Evolutionary conservation across 2,329 filamentous ascomycete genomes (phyloP), one percentile per base, ranked within the genome.

Genomic region (Colletotrichum salicis): DNA sequence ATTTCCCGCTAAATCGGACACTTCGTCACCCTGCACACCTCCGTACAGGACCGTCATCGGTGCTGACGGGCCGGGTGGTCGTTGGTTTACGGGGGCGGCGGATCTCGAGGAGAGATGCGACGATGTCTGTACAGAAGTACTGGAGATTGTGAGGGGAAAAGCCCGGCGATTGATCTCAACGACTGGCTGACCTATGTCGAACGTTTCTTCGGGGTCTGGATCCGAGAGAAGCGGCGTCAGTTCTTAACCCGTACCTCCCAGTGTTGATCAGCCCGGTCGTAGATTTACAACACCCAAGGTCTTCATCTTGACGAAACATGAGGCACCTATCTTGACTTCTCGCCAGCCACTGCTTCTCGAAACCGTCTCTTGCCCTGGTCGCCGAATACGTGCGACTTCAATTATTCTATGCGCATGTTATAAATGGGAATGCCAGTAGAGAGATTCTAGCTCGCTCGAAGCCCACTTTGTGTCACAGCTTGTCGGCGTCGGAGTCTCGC

Each of bases 401-500:
- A 19, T n/a, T 3, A 11, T 5, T 22, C 19, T 7, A n/a, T 3
- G 27, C 27, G 3, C 41, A n/a, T n/a, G 2, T 8, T 48, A 22
- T 48, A 1, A 1, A 22, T 10, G 19, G 3, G 41, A 48, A 48
- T 22, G 7, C 7, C 8, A 8, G 19, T 4, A 48, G 4, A 48
- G 19, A 19, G 33, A 35, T 10, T 35, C 7, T 35, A 11, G 11
- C 33, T 35, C 33, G 33, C 33, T 35, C 33, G 33, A 35, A 10
- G 7, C 19, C 41, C 19, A 6, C 7, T 19, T 11, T 48, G 2
- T 48, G 10, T 22, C 19, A 48, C n/a, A 19, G 8, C 15, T 4
- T 19, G 51, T 62, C 52, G 64, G 57, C 15, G 52, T 59, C 57
- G 37, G 22, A 41, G 33, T 31, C 8, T 56, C 60, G 45, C 60